These are phyloP conservation scores for Globisporangium lucens DNA, from an alignment of 352 stramenopile genomes.

Conservation along the genomic window DNA sequence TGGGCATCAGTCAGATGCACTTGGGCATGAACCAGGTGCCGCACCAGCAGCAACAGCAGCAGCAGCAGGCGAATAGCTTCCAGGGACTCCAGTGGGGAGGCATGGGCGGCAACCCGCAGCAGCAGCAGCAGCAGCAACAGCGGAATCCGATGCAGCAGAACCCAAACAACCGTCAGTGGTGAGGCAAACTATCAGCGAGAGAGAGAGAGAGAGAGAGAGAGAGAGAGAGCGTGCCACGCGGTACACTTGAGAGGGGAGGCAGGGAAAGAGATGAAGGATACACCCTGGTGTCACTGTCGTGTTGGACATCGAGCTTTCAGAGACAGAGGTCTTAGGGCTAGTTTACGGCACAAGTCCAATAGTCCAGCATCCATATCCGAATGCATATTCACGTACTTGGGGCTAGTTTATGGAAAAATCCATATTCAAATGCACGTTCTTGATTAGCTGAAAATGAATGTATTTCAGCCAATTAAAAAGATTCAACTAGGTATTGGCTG, in stretches of 20 bases:
- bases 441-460: no score
- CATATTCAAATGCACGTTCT: no score
- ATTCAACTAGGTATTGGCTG: no score
- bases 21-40: constrained; percentile 53
- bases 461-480: no score
- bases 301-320: background rate
- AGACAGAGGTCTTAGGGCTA: no score
- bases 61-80: constrained; percentile 71
- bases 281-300: background rate
- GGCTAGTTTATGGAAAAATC: no score
- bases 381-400: background rate
- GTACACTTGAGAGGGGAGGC: background rate
- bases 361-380: background rate
- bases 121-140: constrained; percentile 47
- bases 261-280: background rate
- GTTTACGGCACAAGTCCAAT: background rate
- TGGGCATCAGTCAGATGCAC: constrained; percentile 87
- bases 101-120: constrained; percentile 49
- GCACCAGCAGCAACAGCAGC: constrained; percentile 40
- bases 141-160: constrained; percentile 59
- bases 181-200: background rate
- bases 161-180: constrained; percentile 40
- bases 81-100: constrained; percentile 80
- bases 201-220: background rate
- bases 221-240: background rate